Evolutionary conservation across 1,284 basidiomycete species (phyloP).

Genomic region (Tausonia pullulans): DNA sequence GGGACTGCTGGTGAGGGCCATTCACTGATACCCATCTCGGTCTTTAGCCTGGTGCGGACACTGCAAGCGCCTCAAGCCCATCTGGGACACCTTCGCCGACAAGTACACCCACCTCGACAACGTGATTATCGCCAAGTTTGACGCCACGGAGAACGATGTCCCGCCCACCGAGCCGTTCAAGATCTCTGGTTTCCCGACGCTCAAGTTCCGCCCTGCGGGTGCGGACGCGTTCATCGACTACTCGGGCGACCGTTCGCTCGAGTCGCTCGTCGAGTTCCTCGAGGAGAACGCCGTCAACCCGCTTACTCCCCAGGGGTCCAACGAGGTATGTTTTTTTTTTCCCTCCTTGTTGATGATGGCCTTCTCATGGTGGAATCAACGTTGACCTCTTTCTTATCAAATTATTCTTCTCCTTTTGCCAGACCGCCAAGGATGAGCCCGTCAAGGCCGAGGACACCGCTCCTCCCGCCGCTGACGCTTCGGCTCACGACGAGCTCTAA

Average conservation of each 20-base stretch:
- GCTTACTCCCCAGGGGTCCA: not conserved
- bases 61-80: conserved; percentile 93
- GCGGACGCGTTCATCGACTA: conserved; percentile 79
- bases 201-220: conserved; percentile 94
- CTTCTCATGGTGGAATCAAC: too few species aligned
- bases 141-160: conserved; percentile 71
- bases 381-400: too few species aligned
- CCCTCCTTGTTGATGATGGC: too few species aligned
- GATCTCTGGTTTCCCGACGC: conserved; percentile 76
- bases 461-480: too few species aligned
- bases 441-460: too few species aligned
- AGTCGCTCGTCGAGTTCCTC: conserved; percentile 72
- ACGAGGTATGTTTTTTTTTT: too few species aligned
- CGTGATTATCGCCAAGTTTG: conserved; percentile 46
- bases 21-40: too few species aligned
- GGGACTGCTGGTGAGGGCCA: too few species aligned
- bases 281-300: conserved; percentile 40
- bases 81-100: conserved; percentile 83
- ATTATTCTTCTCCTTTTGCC: too few species aligned
- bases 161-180: conserved; percentile 78
- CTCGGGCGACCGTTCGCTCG: conserved; percentile 78
- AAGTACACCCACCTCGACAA: conserved; percentile 68
- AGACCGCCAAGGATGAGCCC: too few species aligned
- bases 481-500: too few species aligned
- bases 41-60: conserved; percentile 52